Percentiles rank a stretch among this genome's conserved stretches.
phyloP scores from a whole-genome alignment of 805 yeast species.

The Metschnikowia similis region DNA sequence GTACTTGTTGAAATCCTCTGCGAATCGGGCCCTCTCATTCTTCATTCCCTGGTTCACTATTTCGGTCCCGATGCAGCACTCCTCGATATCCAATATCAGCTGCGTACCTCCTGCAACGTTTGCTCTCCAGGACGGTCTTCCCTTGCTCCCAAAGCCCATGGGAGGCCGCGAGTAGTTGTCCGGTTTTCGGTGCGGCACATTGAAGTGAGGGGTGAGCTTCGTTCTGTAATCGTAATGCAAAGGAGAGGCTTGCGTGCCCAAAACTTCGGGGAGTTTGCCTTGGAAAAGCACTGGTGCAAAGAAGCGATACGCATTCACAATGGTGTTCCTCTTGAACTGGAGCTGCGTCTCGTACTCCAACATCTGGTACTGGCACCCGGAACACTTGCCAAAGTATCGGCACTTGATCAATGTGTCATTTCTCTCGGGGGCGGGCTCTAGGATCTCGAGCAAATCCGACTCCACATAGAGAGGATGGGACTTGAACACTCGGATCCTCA shows the following conservation, averaged over 20 bases:
- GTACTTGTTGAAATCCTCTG: constrained; percentile 41
- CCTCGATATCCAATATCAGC: constrained; percentile 83
- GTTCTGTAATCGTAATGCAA: constrained; percentile 76
- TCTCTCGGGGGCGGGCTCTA: constrained; percentile 29
- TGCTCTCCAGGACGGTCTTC: constrained; percentile 66
- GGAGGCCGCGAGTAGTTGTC: constrained; percentile 50
- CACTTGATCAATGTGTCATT: constrained; percentile 65
- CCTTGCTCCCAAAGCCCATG: constrained; percentile 86
- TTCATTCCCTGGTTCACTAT: constrained; percentile 70
- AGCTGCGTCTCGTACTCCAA: constrained; percentile 71
- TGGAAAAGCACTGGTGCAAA: constrained; percentile 56
- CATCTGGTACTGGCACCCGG: constrained; percentile 93
- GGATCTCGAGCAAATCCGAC: constrained; percentile 61
- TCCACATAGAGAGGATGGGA: constrained; percentile 73
- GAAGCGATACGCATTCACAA: constrained; percentile 74
- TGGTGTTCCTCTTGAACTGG: constrained; percentile 65
- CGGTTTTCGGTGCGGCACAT: constrained; percentile 56
- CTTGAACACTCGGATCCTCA: constrained; percentile 65
- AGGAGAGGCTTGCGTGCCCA: constrained; percentile 72
- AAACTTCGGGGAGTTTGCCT: constrained; percentile 54
- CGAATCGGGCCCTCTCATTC: constrained; percentile 60
- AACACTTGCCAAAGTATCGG: constrained; percentile 84
- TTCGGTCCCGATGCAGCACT: constrained; percentile 83
- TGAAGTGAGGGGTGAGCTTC: constrained; percentile 93
- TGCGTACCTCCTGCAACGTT: constrained; percentile 53